Evolutionary conservation across 331 rosid species (phyloP), one percentile per base, ranked within the genome.

Genomic region (Cydonia oblonga): DNA sequence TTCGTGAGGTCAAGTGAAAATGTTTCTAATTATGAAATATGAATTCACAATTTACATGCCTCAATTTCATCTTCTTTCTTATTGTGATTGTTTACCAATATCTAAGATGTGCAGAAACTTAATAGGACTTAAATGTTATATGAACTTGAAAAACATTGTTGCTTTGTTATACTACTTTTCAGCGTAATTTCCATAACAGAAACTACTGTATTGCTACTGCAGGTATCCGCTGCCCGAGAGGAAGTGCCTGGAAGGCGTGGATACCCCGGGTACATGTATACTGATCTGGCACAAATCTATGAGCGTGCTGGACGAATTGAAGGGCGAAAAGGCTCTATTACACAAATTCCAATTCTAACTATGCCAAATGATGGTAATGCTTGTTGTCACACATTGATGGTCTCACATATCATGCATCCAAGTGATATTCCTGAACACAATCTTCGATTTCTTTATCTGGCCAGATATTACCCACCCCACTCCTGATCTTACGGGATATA

Each of bases 231-330:
- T 83, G 99, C 99, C 51, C 90, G 99, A 77, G 99, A 95, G 79
- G 97, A 95, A 85, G 99, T 95, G 19, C 99, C 99, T 0, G 99
- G 99, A 83, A 95, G 99, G 81, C 97, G 99, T 88, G 99, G 99
- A 54, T 95, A 95, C 78, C 99, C 99, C 5, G 99, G 99, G 63
- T 95, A 95, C 71, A 95, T 95, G 99, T 95, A 95, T 79, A 95
- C 99, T 16, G 99, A 95, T 95, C 87, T 95, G 81, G 99, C 97
- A 26, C 92, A 97, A 76, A 95, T 95, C 76, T 95, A 95, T 80
- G 99, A 95, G 79, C 96, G 99, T 66, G 99, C 99, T 22, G 99
- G 99, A 73, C 84, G 99, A 82, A 95, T 95, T 80, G 99, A 95
- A 88, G 99, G 99, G 75, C 81, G 99, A 66, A 95, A 81, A 84